phyloP scores from a whole-genome alignment of 73 alveolate species.

The Stentor roeselii region DNA sequence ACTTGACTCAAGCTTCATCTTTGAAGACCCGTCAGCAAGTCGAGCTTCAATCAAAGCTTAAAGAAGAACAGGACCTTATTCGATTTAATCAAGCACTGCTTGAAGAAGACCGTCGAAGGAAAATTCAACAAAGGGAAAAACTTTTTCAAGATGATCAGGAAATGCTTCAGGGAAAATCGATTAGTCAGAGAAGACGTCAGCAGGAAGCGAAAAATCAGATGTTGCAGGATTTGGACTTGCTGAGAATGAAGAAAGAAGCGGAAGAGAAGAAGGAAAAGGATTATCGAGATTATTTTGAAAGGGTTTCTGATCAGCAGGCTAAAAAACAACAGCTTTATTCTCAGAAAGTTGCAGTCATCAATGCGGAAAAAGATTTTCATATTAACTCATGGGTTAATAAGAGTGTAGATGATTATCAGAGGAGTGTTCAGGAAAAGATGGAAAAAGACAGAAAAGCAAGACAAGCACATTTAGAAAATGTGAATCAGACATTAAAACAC shows the following conservation, averaged over 20 bases:
- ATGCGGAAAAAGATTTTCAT: not conserved
- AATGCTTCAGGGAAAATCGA: not conserved
- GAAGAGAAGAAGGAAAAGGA: slow-evolving; percentile 22
- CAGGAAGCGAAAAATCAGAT: not conserved
- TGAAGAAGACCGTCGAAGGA: not conserved
- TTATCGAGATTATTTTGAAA: slow-evolving; percentile 5
- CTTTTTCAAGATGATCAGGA: not conserved
- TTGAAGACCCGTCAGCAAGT: not conserved
- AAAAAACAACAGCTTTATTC: not conserved
- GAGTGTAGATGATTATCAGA: not conserved
- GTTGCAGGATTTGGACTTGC: not conserved
- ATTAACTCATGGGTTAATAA: not conserved
- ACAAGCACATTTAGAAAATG: not conserved
- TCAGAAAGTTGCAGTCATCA: not conserved
- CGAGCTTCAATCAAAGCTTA: not conserved
- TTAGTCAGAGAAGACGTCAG: not conserved
- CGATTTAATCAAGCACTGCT: not conserved
- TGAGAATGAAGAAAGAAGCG: not conserved
- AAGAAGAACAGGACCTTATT: not conserved
- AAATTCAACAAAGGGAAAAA: not conserved
- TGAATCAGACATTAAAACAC: not conserved
- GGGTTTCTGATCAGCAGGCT: not conserved
- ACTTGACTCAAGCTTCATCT: not conserved
- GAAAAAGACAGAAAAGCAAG: not conserved
- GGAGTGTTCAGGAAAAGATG: not conserved